Evolutionary conservation across 306 rosid genomes (phyloP).

Genomic region (Amphicarpaea edgeworthii): DNA sequence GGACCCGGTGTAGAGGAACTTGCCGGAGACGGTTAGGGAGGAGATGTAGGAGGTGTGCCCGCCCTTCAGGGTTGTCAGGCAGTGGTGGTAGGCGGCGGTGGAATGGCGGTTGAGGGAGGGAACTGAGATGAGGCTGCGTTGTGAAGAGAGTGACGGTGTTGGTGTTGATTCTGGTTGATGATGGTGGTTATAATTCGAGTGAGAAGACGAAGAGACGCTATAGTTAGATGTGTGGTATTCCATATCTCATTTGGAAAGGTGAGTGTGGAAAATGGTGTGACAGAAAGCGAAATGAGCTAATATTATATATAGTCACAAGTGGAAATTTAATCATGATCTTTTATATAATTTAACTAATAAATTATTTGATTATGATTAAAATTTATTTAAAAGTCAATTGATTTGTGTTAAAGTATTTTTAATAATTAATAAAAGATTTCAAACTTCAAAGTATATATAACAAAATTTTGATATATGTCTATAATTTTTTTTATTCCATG

Average conservation of each 20-base stretch:
- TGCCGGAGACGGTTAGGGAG: constrained; percentile 66
- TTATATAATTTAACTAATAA: no score
- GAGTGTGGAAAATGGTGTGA: constrained; percentile 35
- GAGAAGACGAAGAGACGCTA: constrained; percentile 45
- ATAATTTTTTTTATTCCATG: no score
- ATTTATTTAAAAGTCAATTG: no score
- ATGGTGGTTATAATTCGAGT: constrained; percentile 53
- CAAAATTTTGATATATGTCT: no score
- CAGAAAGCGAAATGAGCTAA: constrained; percentile 43
- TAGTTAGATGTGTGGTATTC: constrained; percentile 55
- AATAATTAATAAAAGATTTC: no score
- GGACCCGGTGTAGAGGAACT: constrained; percentile 79
- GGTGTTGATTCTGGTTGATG: constrained; percentile 8
- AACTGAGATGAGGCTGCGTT: constrained; percentile 59
- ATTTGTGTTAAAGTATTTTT: no score
- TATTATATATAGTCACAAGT: constrained; percentile 54
- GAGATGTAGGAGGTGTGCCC: constrained; percentile 71
- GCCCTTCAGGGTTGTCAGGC: constrained; percentile 68
- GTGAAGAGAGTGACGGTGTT: constrained; percentile 51
- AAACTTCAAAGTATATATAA: no score
- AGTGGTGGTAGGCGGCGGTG: constrained; percentile 47
- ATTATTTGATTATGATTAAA: no score
- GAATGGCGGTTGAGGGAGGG: constrained; percentile 53
- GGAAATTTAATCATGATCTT: no score
- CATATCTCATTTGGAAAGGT: constrained; percentile 60